Evolutionary conservation across 139 green algal species (phyloP), one percentile per base, ranked within the genome.

Genomic region (Zygnema cylindricum): DNA sequence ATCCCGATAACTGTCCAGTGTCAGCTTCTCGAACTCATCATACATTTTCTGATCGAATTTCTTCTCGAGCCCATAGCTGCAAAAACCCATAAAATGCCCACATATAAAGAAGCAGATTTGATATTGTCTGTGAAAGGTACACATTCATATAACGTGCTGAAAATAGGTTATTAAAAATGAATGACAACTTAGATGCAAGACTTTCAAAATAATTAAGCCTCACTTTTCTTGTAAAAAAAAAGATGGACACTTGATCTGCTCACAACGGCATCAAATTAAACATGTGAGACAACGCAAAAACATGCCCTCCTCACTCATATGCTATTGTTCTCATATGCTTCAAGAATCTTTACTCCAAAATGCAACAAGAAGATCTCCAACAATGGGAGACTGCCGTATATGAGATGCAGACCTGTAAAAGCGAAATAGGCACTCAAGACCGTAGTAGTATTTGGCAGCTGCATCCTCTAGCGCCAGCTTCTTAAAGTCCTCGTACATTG

Each of bases 391-490:
- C n/a, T n/a, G n/a, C n/a, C n/a, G n/a, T n/a, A n/a, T n/a, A n/a
- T n/a, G n/a, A 32, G 16, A 73, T 23, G 30, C 30, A 16, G 43
- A 92, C 84, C 78, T 92, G 81, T 88, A 94, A 76, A 95, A 97
- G 40, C 95, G 93, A 93, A 99, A 99, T 1, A 99, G 93, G 93
- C 97, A 99, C 93, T 99, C 96, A 88, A 98, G 92, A 84, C 69
- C 97, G 89, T 99, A 99, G 79, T 97, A 94, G 92, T 98, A 97
- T 42, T 90, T 90, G 39, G 79, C 77, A 0, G 63, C 82, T 0
- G 94, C 90, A 25, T 84, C 84, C 81, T 96, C 94, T 36, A 92
- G 87, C 0, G 94, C 95, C 43, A 94, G 92, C 36, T 85, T 88
- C 79, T 69, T 86, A 55, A 89, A 84, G 32, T 77, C 40, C 22